These are phyloP conservation scores for Saccharum spontaneum DNA, from an alignment of 176 grass and related monocot species.

Conservation along the genomic window DNA sequence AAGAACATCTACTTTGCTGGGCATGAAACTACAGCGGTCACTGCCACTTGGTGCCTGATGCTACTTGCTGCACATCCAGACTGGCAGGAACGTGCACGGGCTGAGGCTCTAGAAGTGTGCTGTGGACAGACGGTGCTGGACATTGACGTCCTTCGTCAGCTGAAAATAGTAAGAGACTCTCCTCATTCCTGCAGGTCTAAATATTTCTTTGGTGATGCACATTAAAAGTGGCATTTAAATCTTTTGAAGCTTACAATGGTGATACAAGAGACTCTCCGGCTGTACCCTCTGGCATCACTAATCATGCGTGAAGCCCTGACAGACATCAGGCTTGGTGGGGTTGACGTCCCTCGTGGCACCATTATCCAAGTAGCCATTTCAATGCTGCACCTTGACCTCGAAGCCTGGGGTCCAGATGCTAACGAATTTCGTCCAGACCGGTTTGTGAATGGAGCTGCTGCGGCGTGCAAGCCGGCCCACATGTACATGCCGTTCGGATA, in stretches of 20 bases:
- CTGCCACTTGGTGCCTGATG: conserved; percentile 57
- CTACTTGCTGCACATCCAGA: conserved; percentile 47
- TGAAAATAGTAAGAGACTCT: conserved; percentile 47
- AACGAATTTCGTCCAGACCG: conserved; percentile 56
- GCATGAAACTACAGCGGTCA: conserved; percentile 47
- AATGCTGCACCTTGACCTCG: neutral
- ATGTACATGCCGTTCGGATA: conserved; percentile 67
- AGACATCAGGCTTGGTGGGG: conserved; percentile 39
- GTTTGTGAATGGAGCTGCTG: conserved; percentile 38
- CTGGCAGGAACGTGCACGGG: conserved; percentile 45
- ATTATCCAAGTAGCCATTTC: conserved; percentile 12
- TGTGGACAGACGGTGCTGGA: neutral
- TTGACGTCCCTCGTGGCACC: neutral
- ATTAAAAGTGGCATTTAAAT: neutral
- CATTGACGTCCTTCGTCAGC: conserved; percentile 27
- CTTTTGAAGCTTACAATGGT: conserved; percentile 59
- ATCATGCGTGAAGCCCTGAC: conserved; percentile 35
- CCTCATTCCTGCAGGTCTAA: neutral
- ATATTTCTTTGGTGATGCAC: neutral
- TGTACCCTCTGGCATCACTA: conserved; percentile 42
- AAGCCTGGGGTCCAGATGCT: neutral
- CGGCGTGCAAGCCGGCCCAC: conserved; percentile 49
- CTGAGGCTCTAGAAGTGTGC: conserved; percentile 39
- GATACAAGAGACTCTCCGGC: conserved; percentile 58
- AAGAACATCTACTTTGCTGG: conserved; percentile 72